phyloP scores from a whole-genome alignment of 768 basidiomycete genomes.

The Porphyrellus cyaneotinctus region DNA sequence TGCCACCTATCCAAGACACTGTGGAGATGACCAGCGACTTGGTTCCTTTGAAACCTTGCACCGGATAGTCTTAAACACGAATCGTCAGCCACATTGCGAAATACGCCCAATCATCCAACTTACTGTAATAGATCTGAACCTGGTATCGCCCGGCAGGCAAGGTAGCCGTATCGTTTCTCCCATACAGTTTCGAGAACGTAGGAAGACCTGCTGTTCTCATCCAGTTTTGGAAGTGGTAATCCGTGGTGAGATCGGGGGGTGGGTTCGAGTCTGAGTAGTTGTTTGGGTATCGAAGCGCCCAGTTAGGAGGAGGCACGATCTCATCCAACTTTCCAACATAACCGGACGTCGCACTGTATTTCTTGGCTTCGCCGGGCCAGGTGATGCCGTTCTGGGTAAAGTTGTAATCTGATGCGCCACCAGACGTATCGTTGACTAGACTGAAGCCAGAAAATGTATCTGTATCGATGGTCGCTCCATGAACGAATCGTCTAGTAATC shows the following conservation, averaged over 20 bases:
- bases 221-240: constrained; percentile 99
- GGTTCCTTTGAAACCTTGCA: constrained; percentile 84
- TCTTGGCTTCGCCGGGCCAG: constrained; percentile 94
- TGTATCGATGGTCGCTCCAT: constrained; percentile 28
- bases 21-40: constrained; percentile 97
- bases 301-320: constrained; percentile 92
- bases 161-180: constrained; percentile 75
- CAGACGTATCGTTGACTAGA: constrained; percentile 40
- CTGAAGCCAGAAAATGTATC: constrained; percentile 75
- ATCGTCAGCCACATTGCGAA: constrained; percentile 1
- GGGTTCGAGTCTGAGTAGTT: constrained; percentile 61
- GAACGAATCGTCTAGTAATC: background rate
- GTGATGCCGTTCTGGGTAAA: constrained; percentile 82
- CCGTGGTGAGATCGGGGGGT: constrained; percentile 66
- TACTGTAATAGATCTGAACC: constrained; percentile 78
- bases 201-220: constrained; percentile 98
- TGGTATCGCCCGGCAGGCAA: constrained; percentile 73
- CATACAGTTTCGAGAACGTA: constrained; percentile 94
- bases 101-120: background rate
- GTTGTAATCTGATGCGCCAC: constrained; percentile 49
- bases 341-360: constrained; percentile 61
- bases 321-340: constrained; percentile 53
- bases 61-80: constrained; percentile 78
- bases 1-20: constrained; percentile 97
- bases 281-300: constrained; percentile 68